Base-by-base conservation (phyloP, 148 eudicot species). In the Mesembryanthemum crystallinum region DNA sequence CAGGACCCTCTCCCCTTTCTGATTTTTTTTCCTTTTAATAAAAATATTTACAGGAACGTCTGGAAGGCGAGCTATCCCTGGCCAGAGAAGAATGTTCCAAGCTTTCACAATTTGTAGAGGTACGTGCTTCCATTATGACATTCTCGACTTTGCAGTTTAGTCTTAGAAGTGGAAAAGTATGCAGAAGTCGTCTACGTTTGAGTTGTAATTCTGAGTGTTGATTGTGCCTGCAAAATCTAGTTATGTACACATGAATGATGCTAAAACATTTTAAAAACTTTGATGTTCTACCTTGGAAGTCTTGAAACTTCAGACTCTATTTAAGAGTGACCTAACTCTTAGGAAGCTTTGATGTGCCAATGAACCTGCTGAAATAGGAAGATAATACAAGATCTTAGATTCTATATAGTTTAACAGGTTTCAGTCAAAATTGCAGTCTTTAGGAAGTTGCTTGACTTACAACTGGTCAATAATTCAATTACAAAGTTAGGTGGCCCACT, bases 61-160 rank as follows among this genome's bases (percentile, higher is more conserved):
- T 95, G 83, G 96, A 83, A 77, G 88, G 87, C 58, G 94, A 92
- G 74, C 77, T 92, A 63, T 81, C 85, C 18, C 64, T 73, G 27
- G 89, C 94, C 12, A 88, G 88, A 86, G 96, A 90, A 79, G 96
- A 92, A 80, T 83, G 87, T 63, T 73, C 86, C 25, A 90, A 85
- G 82, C 92, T 95, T 64, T 80, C 85, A 28, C 88, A 81, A 75
- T 86, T 77, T 78, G 72, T 95, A 68, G 86, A 90, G 94, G 99
- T 92, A 71, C 45, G 72, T 14, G 39, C 2, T 39, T 10, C 52
- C 24, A 18, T 54, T 13, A 52, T 75, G 20, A 23, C 33, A 54
- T 12, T 28, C 75, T 58, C 20, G 67, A 47, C 35, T 68, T 28
- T 24, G 51, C 17, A 1, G 12, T 29, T 17, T 27, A 15, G 6